These are phyloP conservation scores for Colletotrichum sublineola DNA, from an alignment of 2,329 filamentous ascomycete species.

Conservation along the genomic window DNA sequence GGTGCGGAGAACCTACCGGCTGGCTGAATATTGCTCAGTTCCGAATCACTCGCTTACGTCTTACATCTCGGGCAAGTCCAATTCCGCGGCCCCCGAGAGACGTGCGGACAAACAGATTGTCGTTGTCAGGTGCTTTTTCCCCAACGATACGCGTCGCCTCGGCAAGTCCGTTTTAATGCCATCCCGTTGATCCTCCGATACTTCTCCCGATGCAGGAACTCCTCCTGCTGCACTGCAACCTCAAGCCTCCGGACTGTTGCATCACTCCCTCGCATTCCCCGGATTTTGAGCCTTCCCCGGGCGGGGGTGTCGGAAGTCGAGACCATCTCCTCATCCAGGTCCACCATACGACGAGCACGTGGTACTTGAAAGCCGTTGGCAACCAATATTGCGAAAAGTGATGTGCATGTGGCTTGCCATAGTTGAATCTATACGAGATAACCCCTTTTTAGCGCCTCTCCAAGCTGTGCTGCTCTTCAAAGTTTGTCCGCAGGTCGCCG, in stretches of 20 bases:
- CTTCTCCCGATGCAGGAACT: slow-evolving; percentile 35
- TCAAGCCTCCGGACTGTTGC: not conserved
- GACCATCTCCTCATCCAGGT: slow-evolving; percentile 12
- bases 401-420: not conserved
- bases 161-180: slow-evolving; percentile 6
- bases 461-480: not conserved
- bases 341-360: not conserved
- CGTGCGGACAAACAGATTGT: not conserved
- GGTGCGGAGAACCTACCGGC: not conserved
- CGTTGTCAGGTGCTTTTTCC: slow-evolving; percentile 20
- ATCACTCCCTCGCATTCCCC: slow-evolving; percentile 31
- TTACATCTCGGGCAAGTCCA: not conserved
- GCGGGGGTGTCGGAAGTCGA: not conserved
- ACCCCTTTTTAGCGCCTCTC: not conserved
- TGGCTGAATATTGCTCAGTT: not conserved
- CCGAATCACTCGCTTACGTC: not conserved
- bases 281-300: slow-evolving; percentile 23
- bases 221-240: slow-evolving; percentile 28
- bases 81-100: not conserved
- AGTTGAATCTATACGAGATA: not conserved
- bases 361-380: not conserved
- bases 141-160: slow-evolving; percentile 7
- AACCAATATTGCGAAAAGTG: not conserved
- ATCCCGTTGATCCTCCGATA: slow-evolving; percentile 2
- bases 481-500: not conserved